Conservation (phyloP, 768 basidiomycete genomes). For the Sarcomyxa edulis region DNA sequence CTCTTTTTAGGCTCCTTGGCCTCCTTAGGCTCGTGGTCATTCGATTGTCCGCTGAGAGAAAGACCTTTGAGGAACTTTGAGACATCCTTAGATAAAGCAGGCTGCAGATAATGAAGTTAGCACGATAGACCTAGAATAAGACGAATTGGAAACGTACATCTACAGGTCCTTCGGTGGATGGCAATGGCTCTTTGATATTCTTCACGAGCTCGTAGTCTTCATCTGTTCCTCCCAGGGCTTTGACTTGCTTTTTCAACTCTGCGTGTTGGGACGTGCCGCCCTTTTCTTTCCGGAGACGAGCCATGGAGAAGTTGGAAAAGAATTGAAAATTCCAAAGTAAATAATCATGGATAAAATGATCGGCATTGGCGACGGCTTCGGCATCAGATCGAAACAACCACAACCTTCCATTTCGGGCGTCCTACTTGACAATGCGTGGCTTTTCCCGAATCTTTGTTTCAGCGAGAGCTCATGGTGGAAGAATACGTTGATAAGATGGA, state of each 20-base stretch:
- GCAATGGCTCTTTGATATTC: conserved; percentile 23
- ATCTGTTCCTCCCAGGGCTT: conserved; percentile 41
- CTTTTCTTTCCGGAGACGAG: conserved; percentile 19
- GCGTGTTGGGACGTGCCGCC: conserved; percentile 5
- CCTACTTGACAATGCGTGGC: too few species aligned
- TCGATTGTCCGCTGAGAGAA: conserved; percentile 17
- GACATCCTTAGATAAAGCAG: conserved; percentile 37
- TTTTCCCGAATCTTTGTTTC: too few species aligned
- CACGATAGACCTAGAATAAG: background rate
- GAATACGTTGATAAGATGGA: too few species aligned
- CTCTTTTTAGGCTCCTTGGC: conserved; percentile 3
- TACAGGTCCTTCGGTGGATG: conserved; percentile 19
- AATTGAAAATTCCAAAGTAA: background rate
- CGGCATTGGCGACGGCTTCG: too few species aligned
- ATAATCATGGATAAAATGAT: too few species aligned
- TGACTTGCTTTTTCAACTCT: conserved; percentile 25
- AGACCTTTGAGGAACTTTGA: conserved; percentile 40
- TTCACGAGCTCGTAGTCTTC: conserved; percentile 42
- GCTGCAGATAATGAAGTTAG: too few species aligned
- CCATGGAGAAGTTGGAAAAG: too few species aligned
- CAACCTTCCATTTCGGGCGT: too few species aligned
- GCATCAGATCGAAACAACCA: too few species aligned
- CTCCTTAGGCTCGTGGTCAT: conserved; percentile 8
- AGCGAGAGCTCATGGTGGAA: too few species aligned
- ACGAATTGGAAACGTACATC: conserved; percentile 24